phyloP scores from a whole-genome alignment of 1,284 basidiomycete genomes.

The Schizophyllum amplum region DNA sequence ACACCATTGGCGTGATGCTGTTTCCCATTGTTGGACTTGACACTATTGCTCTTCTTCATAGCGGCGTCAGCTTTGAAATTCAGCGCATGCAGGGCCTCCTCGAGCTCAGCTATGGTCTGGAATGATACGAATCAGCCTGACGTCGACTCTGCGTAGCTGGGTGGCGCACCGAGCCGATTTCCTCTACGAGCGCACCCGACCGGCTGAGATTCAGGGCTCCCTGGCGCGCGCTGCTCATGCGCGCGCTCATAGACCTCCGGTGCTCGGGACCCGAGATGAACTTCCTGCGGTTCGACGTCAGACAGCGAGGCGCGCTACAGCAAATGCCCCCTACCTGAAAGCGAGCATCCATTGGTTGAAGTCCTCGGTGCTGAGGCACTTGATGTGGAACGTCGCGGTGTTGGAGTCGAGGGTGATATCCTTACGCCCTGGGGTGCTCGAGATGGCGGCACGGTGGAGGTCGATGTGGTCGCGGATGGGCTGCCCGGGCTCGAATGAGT shows the following conservation, averaged over 20 bases:
- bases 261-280: slow-evolving; percentile 48
- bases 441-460: slow-evolving; percentile 65
- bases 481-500: slow-evolving; percentile 66
- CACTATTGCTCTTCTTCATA: slow-evolving; percentile 22
- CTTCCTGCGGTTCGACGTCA: slow-evolving; percentile 32
- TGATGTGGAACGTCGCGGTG: slow-evolving; percentile 72
- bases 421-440: slow-evolving; percentile 56
- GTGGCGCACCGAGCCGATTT: slow-evolving; percentile 48
- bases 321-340: slow-evolving; percentile 42
- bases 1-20: slow-evolving; percentile 32
- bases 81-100: slow-evolving; percentile 26
- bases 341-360: slow-evolving; percentile 69
- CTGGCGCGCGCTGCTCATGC: slow-evolving; percentile 26
- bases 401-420: slow-evolving; percentile 75
- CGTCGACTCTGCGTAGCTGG: background rate
- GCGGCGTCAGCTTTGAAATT: slow-evolving; percentile 21
- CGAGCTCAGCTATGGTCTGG: slow-evolving; percentile 14
- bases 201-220: slow-evolving; percentile 35
- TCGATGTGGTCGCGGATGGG: slow-evolving; percentile 63
- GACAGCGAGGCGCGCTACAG: slow-evolving; percentile 1
- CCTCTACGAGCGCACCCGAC: slow-evolving; percentile 44
- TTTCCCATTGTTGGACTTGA: slow-evolving; percentile 39
- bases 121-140: slow-evolving; percentile 5
- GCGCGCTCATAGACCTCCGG: slow-evolving; percentile 37
- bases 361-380: slow-evolving; percentile 61